Evolutionary conservation across 805 yeast species (phyloP), one percentile per base, ranked within the genome.

Genomic region (Starmera quercuum): DNA sequence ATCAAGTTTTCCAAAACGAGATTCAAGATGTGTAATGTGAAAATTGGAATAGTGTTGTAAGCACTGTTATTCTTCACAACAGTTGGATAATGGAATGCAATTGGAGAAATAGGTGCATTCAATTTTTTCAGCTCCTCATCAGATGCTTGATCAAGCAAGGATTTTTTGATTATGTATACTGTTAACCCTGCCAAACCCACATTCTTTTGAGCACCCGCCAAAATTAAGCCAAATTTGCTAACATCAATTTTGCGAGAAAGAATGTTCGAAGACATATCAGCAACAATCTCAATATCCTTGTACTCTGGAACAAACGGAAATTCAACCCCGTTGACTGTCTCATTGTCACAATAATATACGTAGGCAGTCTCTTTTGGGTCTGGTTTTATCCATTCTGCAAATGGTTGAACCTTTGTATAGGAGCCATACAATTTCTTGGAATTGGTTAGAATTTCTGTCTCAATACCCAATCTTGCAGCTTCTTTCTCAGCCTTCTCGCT

Each of bases 191-290:
- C 97, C 53, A 92, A 66, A 35, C 99, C 98, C 53, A 92, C 86
- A 58, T 92, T 92, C 63, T 92, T 92, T 63, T 92, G 99, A 19
- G 97, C 99, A 42, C 99, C 99, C 14, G 96, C 98, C 75, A 88
- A 78, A 41, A 92, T 79, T 19, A 87, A 64, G 33, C 96, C 97
- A 53, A 75, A 90, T 58, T 84, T 79, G 36, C 83, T 64, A 27
- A 92, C 81, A 49, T 90, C 96, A 32, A 92, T 58, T 44, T 72
- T 64, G 45, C 83, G 79, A 16, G 95, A 84, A 45, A 92, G 66
- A 53, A 92, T 81, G 59, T 90, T 86, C 30, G 97, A 88, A 3
- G 97, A 88, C 80, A 90, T 78, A 57, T 92, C 99, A 19, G 95
- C 90, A 12, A 87, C 96, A 39, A 90, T 61, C 57, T 84, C 95